phyloP scores from a whole-genome alignment of 192 early-diverging fungal genomes.

The Coemansia sp. region DNA sequence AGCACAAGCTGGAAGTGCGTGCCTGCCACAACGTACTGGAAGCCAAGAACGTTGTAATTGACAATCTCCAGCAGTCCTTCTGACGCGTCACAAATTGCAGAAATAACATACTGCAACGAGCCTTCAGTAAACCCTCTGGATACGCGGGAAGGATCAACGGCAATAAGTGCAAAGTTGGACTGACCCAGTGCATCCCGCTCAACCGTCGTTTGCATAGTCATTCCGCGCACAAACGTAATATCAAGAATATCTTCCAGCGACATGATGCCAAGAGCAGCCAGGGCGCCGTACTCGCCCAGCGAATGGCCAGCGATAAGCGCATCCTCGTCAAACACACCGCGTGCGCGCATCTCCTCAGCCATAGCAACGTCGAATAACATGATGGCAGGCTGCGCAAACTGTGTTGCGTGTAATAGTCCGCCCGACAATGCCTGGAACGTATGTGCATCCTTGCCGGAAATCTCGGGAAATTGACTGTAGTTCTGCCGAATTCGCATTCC shows the following conservation, averaged over 20 bases:
- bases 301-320: conserved; percentile 90
- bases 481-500: conserved; percentile 79
- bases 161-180: conserved; percentile 95
- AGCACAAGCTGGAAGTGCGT: conserved; percentile 72
- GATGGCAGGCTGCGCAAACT: conserved; percentile 93
- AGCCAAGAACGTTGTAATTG: conserved; percentile 96
- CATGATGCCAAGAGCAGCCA: conserved; percentile 81
- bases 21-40: conserved; percentile 96
- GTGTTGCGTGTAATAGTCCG: conserved; percentile 82
- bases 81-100: conserved; percentile 63
- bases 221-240: conserved; percentile 94
- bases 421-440: conserved; percentile 86
- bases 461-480: conserved; percentile 78
- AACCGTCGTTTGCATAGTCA: conserved; percentile 98
- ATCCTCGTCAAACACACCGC: conserved; percentile 77
- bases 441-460: conserved; percentile 69
- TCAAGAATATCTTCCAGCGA: conserved; percentile 83
- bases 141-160: conserved; percentile 92
- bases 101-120: conserved; percentile 63
- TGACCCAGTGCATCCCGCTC: conserved; percentile 72
- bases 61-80: conserved; percentile 86
- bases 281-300: conserved; percentile 93
- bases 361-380: conserved; percentile 87
- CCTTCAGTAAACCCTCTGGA: conserved; percentile 72
- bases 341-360: conserved; percentile 76